Percentiles rank a stretch among this genome's conserved stretches.
These are phyloP conservation scores for Noccaea caerulescens DNA, from an alignment of 345 rosid species.

Conservation along the genomic window DNA sequence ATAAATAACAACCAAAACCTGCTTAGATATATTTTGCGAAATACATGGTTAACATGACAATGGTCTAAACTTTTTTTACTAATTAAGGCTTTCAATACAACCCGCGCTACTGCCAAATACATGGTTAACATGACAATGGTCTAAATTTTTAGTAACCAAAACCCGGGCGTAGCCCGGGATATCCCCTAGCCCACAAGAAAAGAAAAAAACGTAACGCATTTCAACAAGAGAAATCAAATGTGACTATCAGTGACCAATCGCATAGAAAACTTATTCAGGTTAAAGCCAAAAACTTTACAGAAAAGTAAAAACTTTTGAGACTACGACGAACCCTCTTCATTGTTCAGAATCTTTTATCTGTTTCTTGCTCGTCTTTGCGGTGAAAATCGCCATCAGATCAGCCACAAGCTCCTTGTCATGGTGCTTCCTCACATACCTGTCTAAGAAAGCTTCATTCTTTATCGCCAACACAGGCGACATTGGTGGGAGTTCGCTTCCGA, in stretches of 20 bases:
- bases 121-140: too few relatives aligned
- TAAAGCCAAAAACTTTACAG: not conserved
- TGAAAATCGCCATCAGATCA: slow-evolving; percentile 6
- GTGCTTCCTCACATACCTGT: not conserved
- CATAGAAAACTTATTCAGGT: not conserved
- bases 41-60: too few relatives aligned
- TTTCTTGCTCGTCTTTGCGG: not conserved
- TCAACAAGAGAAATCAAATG: too few relatives aligned
- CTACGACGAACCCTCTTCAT: not conserved
- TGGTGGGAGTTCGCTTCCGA: not conserved
- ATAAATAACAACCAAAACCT: too few relatives aligned
- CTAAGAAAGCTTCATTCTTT: not conserved
- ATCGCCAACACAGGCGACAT: not conserved
- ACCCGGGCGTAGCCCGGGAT: too few relatives aligned
- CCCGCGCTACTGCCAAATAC: too few relatives aligned
- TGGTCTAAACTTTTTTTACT: too few relatives aligned
- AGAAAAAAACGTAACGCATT: too few relatives aligned
- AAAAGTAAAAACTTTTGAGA: not conserved
- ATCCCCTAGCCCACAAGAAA: too few relatives aligned
- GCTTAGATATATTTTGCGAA: too few relatives aligned
- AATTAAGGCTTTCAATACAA: too few relatives aligned
- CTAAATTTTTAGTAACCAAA: too few relatives aligned
- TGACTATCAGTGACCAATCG: not conserved
- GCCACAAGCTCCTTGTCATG: slow-evolving; percentile 16
- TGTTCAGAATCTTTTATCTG: not conserved